Evolutionary conservation across 805 yeast genomes (phyloP), one percentile per base, ranked within the genome.

Genomic region (Kazachstania psychrophila): DNA sequence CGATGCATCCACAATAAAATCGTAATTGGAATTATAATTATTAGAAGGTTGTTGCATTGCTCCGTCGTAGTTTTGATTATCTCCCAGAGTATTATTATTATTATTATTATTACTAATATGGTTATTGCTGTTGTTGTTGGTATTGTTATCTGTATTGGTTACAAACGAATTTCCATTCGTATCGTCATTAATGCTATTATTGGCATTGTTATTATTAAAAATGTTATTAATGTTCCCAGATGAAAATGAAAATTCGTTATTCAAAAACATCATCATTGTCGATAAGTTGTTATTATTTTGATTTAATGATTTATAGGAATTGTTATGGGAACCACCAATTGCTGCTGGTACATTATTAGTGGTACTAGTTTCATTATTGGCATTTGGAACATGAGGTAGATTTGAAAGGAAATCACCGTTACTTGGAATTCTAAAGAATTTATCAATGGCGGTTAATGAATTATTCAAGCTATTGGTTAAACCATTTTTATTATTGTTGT

Each of bases 1-100:
- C 0, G 89, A 82, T 1, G 86, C 89, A 60, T 82, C 92, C 3
- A 85, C 85, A n/a, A 80, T 82, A 55, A 78, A 80, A 40, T 79
- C 86, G 47, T 58, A 59, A 37, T 61, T 64, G 2, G 51, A 37
- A 13, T 35, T 37, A 38, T 23, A 36, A 16, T 20, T 35, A 14
- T 29, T 35, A 13, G 34, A 9, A 6, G 22, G 33, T 19, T 19
- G 33, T 11, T 29, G 29, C 7, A 13, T 29, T 7, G 5, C 23
- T 13, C 24, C 24, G 13, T 17, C 25, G 16, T n/a, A 20, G 20
- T 13, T 14, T 15, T 20, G 34, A 17, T 15, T 23, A 31, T 31
- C 26, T 14, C 26, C 34, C 9, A 17, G 26, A 25, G n/a, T 11
- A 14, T 20, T 18, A 5, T 25, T 25, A 12, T 23, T 12, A 26